Conservation (phyloP, 2,329 filamentous ascomycete genomes). For the Fonsecaea monophora region DNA sequence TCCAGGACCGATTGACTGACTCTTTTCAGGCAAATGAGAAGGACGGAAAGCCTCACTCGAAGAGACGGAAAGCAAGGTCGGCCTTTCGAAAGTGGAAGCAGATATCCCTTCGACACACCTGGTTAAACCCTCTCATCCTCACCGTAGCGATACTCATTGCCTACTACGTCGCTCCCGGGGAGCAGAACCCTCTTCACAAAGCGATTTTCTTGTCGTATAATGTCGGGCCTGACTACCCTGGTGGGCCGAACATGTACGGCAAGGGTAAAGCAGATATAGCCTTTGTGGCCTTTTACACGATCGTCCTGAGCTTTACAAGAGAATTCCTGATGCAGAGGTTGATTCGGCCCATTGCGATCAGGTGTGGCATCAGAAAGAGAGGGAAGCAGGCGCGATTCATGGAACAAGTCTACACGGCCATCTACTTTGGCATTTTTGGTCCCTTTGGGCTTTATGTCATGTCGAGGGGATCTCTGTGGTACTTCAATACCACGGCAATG, state of each 20-base stretch:
- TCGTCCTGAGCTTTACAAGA: slow-evolving; percentile 84
- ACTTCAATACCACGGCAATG: slow-evolving; percentile 85
- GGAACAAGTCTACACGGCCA: slow-evolving; percentile 87
- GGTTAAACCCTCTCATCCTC: slow-evolving; percentile 71
- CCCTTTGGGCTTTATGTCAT: slow-evolving; percentile 85
- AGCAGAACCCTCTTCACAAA: slow-evolving; percentile 74
- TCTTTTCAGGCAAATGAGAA: slow-evolving; percentile 33
- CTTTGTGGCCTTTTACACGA: slow-evolving; percentile 81
- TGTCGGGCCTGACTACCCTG: slow-evolving; percentile 59
- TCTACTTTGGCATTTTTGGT: slow-evolving; percentile 81
- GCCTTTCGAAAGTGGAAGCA: slow-evolving; percentile 52
- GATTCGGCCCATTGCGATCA: slow-evolving; percentile 73
- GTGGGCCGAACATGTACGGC: slow-evolving; percentile 69
- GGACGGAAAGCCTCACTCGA: slow-evolving; percentile 47
- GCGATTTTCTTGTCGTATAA: slow-evolving; percentile 87
- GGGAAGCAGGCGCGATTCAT: slow-evolving; percentile 85
- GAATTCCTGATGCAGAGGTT: slow-evolving; percentile 91
- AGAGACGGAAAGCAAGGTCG: slow-evolving; percentile 54
- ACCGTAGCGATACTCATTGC: slow-evolving; percentile 65
- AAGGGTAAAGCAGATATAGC: slow-evolving; percentile 80
- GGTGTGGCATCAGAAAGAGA: slow-evolving; percentile 68
- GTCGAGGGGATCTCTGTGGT: slow-evolving; percentile 74
- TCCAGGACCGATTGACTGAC: slow-evolving; percentile 6
- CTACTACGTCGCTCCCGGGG: slow-evolving; percentile 74
- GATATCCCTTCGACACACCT: slow-evolving; percentile 55